Conservation (phyloP, 1,139 yeast genomes). For the Suhomyces panamericanus region DNA sequence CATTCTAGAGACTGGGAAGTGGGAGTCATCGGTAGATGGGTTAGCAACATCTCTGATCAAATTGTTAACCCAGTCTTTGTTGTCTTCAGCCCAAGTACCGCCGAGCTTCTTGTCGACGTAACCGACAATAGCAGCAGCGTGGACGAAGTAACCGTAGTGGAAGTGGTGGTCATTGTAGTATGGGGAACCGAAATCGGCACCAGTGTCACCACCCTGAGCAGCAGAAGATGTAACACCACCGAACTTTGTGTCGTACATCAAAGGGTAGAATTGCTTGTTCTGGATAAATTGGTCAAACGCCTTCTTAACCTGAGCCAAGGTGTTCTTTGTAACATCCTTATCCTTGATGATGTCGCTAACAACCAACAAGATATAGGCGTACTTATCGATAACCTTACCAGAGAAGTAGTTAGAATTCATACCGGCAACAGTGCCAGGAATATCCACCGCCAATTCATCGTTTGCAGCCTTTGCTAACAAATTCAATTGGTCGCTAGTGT, state of each 20-base stretch:
- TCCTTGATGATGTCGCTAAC: slow-evolving; percentile 61
- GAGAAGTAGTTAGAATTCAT: slow-evolving; percentile 60
- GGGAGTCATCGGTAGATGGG: slow-evolving; percentile 58
- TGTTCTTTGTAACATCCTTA: slow-evolving; percentile 45
- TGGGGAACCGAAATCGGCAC: slow-evolving; percentile 55
- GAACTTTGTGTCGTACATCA: slow-evolving; percentile 67
- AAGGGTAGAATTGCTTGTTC: slow-evolving; percentile 57
- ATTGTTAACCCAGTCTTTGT: slow-evolving; percentile 65
- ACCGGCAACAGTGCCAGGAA: slow-evolving; percentile 47
- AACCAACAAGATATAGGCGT: slow-evolving; percentile 67
- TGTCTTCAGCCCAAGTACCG: slow-evolving; percentile 66
- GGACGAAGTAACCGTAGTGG: slow-evolving; percentile 77
- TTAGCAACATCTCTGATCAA: slow-evolving; percentile 77
- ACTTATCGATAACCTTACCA: slow-evolving; percentile 75
- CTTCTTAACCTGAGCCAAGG: slow-evolving; percentile 50
- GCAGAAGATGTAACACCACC: slow-evolving; percentile 72
- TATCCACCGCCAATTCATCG: slow-evolving; percentile 58
- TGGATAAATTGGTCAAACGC: slow-evolving; percentile 52
- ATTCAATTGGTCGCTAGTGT: slow-evolving; percentile 51
- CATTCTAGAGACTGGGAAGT: slow-evolving; percentile 74
- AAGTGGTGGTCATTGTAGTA: slow-evolving; percentile 78
- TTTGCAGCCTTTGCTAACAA: slow-evolving; percentile 57
- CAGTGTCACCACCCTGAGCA: slow-evolving; percentile 46
- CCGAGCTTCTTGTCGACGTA: slow-evolving; percentile 58
- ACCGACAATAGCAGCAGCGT: slow-evolving; percentile 76